A percentile compares a stretch with the other conserved stretches of the same genome.
These are phyloP conservation scores for Ceratobasidium sp. DNA, from an alignment of 1,284 basidiomycete genomes.

Conservation along the genomic window DNA sequence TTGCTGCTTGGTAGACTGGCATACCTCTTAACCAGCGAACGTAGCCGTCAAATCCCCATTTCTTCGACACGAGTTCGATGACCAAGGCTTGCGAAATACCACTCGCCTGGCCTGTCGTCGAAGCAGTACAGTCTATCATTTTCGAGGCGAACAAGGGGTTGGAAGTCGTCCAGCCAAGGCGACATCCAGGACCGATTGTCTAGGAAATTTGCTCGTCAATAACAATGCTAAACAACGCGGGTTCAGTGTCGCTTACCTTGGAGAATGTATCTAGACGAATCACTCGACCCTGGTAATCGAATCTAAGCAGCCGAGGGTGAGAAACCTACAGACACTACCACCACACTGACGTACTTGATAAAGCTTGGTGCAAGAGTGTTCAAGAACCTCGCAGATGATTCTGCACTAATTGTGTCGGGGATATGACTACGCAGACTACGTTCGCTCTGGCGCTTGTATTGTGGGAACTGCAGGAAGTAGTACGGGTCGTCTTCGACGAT, in stretches of 20 bases:
- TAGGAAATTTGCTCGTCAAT: conserved; percentile 47
- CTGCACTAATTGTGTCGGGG: conserved; percentile 23
- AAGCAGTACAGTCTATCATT: conserved; percentile 28
- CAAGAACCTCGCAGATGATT: conserved; percentile 57
- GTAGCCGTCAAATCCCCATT: conserved; percentile 77
- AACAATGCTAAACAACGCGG: neutral
- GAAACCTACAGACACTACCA: conserved; percentile 2
- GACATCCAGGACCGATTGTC: conserved; percentile 81
- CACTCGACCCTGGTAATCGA: conserved; percentile 82
- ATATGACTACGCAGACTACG: conserved; percentile 47
- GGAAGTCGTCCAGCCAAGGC: conserved; percentile 83
- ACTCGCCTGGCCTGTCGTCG: conserved; percentile 17
- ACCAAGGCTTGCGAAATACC: conserved; percentile 62
- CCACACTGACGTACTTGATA: conserved; percentile 62
- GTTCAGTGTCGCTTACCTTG: conserved; percentile 61
- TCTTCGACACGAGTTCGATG: conserved; percentile 66
- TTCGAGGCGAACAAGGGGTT: conserved; percentile 74
- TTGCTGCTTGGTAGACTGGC: conserved; percentile 49
- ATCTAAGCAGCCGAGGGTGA: conserved; percentile 53
- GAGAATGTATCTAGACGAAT: conserved; percentile 83
- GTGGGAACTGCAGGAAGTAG: conserved; percentile 74
- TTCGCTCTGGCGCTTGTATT: conserved; percentile 62
- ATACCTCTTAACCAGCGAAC: conserved; percentile 77
- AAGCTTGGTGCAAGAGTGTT: conserved; percentile 72
- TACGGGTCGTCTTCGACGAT: conserved; percentile 87